phyloP scores from a whole-genome alignment of 1,139 yeast species.

The Candida pseudoviswanathii region DNA sequence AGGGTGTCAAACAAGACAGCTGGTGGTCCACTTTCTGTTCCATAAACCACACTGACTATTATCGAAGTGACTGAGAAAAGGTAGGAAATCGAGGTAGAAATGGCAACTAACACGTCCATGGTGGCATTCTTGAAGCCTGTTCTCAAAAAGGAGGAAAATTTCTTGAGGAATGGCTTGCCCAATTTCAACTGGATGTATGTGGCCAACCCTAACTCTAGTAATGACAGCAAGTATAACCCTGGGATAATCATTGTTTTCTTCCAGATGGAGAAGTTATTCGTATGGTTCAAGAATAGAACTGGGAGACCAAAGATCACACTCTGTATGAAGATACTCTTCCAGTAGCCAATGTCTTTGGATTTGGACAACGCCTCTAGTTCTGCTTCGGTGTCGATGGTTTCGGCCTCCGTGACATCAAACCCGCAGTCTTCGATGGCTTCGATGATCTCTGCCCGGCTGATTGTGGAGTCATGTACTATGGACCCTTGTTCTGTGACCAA shows the following conservation, averaged over 20 bases:
- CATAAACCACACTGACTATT: constrained; percentile 40
- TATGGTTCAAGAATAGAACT: constrained; percentile 56
- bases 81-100: constrained; percentile 82
- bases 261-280: constrained; percentile 40
- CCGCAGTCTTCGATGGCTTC: constrained; percentile 41
- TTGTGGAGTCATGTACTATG: constrained; percentile 23
- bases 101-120: constrained; percentile 89
- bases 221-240: constrained; percentile 60
- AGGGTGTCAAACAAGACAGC: constrained; percentile 84
- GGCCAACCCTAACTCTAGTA: constrained; percentile 64
- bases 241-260: constrained; percentile 33
- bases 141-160: constrained; percentile 64
- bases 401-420: constrained; percentile 27
- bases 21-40: constrained; percentile 52
- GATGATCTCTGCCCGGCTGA: constrained; percentile 17
- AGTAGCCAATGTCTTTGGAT: constrained; percentile 68
- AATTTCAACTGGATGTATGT: constrained; percentile 69
- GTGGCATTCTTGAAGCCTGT: constrained; percentile 72
- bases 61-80: constrained; percentile 69
- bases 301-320: constrained; percentile 64
- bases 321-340: constrained; percentile 59
- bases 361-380: constrained; percentile 63
- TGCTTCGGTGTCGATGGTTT: constrained; percentile 17
- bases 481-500: constrained; percentile 38
- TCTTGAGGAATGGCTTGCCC: constrained; percentile 64